These are phyloP conservation scores for Lactifluus subvellereus DNA, from an alignment of 768 basidiomycete genomes.

Conservation along the genomic window DNA sequence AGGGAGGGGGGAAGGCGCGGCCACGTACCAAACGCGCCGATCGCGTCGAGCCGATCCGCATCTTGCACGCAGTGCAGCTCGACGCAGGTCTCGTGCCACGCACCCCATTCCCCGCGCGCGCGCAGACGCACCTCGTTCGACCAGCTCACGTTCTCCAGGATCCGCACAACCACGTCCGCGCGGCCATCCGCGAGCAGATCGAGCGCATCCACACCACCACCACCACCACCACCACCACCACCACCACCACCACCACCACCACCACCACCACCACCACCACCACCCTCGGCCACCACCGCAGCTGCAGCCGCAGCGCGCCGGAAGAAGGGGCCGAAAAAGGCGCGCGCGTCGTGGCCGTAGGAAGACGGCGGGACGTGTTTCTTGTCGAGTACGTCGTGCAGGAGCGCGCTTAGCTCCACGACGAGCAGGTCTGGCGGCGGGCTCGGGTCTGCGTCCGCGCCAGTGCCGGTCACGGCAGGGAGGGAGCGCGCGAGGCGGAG, in stretches of 20 bases:
- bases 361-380: neutral
- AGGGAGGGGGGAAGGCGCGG: neutral
- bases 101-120: slow-evolving; percentile 46
- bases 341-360: neutral
- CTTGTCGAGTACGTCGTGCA: neutral
- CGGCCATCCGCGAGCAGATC: slow-evolving; percentile 41
- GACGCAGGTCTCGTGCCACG: slow-evolving; percentile 64
- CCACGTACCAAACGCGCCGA: slow-evolving; percentile 44
- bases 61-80: slow-evolving; percentile 72
- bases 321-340: neutral
- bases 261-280: too few species aligned
- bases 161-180: slow-evolving; percentile 46
- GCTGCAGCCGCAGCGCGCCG: too few species aligned
- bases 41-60: slow-evolving; percentile 48
- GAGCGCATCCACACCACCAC: too few species aligned
- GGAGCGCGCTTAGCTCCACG: slow-evolving; percentile 23
- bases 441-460: neutral
- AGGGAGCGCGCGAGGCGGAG: slow-evolving; percentile 54
- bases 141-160: slow-evolving; percentile 82
- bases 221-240: too few species aligned
- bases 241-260: too few species aligned
- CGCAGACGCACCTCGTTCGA: slow-evolving; percentile 70
- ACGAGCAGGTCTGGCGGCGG: slow-evolving; percentile 59
- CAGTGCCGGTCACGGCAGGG: slow-evolving; percentile 7
- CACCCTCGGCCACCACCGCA: too few species aligned